Conservation (phyloP, 768 basidiomycete genomes). For the Termitomyces sp. region DNA sequence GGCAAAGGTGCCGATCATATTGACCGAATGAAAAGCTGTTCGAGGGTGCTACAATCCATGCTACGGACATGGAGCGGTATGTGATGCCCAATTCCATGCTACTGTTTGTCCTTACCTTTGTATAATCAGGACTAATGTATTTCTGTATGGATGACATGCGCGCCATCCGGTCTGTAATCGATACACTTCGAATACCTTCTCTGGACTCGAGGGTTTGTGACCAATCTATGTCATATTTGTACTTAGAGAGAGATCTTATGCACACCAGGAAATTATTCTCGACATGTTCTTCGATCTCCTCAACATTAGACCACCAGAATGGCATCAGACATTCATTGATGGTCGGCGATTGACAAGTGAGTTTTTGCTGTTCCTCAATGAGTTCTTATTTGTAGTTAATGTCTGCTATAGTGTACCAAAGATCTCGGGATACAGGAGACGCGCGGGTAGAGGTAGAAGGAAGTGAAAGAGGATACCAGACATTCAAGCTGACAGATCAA, state of each 20-base stretch:
- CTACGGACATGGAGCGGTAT: conserved; percentile 91
- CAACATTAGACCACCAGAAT: conserved; percentile 88
- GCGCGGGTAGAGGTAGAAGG: conserved; percentile 26
- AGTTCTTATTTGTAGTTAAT: background rate
- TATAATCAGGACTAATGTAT: conserved; percentile 77
- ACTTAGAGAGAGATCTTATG: background rate
- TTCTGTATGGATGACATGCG: conserved; percentile 87
- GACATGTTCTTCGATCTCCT: conserved; percentile 94
- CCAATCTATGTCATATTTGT: background rate
- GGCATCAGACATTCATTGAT: conserved; percentile 91
- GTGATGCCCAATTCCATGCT: conserved; percentile 19
- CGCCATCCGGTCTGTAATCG: conserved; percentile 80
- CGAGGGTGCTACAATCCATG: conserved; percentile 78
- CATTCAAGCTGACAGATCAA: conserved; percentile 86
- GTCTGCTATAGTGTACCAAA: conserved; percentile 58
- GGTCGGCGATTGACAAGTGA: conserved; percentile 84
- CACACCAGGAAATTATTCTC: conserved; percentile 77
- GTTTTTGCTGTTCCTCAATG: conserved; percentile 15
- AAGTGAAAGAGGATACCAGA: conserved; percentile 47
- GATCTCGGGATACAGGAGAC: conserved; percentile 41
- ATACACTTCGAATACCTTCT: conserved; percentile 86
- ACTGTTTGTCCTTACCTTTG: background rate
- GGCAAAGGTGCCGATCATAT: conserved; percentile 77
- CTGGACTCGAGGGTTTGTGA: conserved; percentile 73
- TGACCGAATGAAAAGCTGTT: conserved; percentile 75